Base-by-base conservation (phyloP, 306 rosid species). In the Cucumis cinereus region DNA sequence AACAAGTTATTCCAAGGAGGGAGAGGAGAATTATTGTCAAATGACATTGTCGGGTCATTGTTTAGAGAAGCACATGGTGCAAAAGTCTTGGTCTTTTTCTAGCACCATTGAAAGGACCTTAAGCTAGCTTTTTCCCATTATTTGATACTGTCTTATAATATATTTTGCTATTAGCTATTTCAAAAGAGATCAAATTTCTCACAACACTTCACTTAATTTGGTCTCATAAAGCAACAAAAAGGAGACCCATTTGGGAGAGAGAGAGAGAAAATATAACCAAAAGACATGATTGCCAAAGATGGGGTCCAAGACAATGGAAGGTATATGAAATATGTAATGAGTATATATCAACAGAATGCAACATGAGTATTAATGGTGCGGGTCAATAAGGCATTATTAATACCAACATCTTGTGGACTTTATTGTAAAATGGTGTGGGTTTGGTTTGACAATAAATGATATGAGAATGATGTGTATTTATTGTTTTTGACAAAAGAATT, bases 401-500 rank as follows among this genome's bases (percentile, higher is more conserved):
- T 2, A 54, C 5, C 54, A 58, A 77, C 80, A 68, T 28, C 35
- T 67, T 43, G 40, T 63, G 64, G 73, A 77, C 40, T 50, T 45
- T 45, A 45, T 45, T 53, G 30, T 74, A 24, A 55, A 52, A 38
- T 77, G 55, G 55, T 68, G 56, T 54, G 76, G 41, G 76, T 66
- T 77, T 54, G 80, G 76, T 67, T 68, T 1, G 43, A 3, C 26
- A 77, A 30, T 77, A 66, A 77, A 66, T 67, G 59, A 22, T 19
- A 10, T 66, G 54, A 77, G 75, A 26, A 22, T 14, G 75, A 62
- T 66, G 75, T 53, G 75, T 10, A 22, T 77, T 77, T 33, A 73
- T 62, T 30, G 57, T 20, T 41, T 0, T 23, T 22, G 15, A 11
- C 35, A 13, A 66, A 36, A 63, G 13, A 11, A 38, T 66, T 43